Percentiles rank a stretch among this genome's conserved stretches.
These are phyloP conservation scores for Yamadazyma blattariae DNA, from an alignment of 1,139 yeast genomes.

Conservation along the genomic window DNA sequence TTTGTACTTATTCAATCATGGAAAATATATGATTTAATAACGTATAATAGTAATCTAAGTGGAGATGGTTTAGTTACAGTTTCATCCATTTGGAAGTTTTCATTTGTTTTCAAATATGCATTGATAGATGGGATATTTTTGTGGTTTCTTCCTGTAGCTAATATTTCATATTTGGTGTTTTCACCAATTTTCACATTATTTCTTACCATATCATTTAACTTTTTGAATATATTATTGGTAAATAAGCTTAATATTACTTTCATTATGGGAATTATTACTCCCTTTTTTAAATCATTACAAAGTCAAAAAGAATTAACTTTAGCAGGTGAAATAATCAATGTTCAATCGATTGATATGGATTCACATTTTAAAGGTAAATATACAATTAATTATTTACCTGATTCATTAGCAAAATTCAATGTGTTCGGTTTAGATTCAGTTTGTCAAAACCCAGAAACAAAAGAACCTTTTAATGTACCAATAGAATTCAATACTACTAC, in stretches of 20 bases:
- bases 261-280: slow-evolving; percentile 28
- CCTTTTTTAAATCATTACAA: slow-evolving; percentile 48
- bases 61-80: slow-evolving; percentile 20
- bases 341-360: slow-evolving; percentile 55
- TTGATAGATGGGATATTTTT: slow-evolving; percentile 69
- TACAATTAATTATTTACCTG: slow-evolving; percentile 86
- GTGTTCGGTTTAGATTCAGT: slow-evolving; percentile 61
- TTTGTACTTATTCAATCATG: slow-evolving; percentile 75
- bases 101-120: slow-evolving; percentile 68
- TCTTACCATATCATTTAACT: slow-evolving; percentile 33
- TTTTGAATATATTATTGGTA: slow-evolving; percentile 41
- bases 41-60: slow-evolving; percentile 20
- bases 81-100: slow-evolving; percentile 40
- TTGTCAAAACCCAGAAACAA: slow-evolving; percentile 49
- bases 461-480: slow-evolving; percentile 49
- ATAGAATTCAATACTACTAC: slow-evolving; percentile 79
- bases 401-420: slow-evolving; percentile 80
- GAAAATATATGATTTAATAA: slow-evolving; percentile 70
- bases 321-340: slow-evolving; percentile 51
- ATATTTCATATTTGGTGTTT: slow-evolving; percentile 71
- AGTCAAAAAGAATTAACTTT: slow-evolving; percentile 62
- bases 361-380: slow-evolving; percentile 82
- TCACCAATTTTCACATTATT: slow-evolving; percentile 51
- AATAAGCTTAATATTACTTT: slow-evolving; percentile 37
- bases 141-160: slow-evolving; percentile 67